Base-by-base conservation (phyloP, 305 asterid genomes). In the Fraxinus angustifolia region DNA sequence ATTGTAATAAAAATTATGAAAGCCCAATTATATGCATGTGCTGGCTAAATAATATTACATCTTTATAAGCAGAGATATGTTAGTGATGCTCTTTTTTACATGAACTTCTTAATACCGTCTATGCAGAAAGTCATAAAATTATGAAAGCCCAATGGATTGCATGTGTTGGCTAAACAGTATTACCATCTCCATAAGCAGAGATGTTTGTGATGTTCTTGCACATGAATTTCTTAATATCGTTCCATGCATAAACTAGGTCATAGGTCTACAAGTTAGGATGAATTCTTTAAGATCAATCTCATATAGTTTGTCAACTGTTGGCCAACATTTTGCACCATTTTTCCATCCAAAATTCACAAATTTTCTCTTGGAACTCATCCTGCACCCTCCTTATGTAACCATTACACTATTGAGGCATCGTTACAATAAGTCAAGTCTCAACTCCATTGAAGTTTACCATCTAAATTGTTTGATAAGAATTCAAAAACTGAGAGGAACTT, bases 401-500 rank as follows among this genome's bases (percentile, higher is more conserved):
- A 23, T 26, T 35, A 35, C 40, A 35, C 40, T 8, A 35, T 35
- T 35, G 40, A 42, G 23, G 78, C 78, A 75, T 40, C 42, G 1
- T 23, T 21, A 40, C 78, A 30, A 21, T 31, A 11, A 75, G 67
- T 31, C 6, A 16, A 35, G 35, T 26, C 65, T 38, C 26, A 19
- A 42, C 58, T 75, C 42, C 16, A 42, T 75, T 14, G 3, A 40
- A 38, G 16, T 10, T 21, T 1, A 16, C 21, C 8, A 7, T 40
- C 28, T 42, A 23, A 28, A 31, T 67, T 34, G 17, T 48, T 48
- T 0, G n/a, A 23, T 8, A 16, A 65, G 16, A 65, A 26, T 21
- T 23, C 35, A 21, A 8, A 65, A 5, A 26, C 34, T 23, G 8
- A 78, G 84, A 84, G 79, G 72, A 82, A 89, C 97, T 92, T 91